phyloP scores from a whole-genome alignment of 2,329 filamentous ascomycete genomes.

The Periglandula ipomoeae region DNA sequence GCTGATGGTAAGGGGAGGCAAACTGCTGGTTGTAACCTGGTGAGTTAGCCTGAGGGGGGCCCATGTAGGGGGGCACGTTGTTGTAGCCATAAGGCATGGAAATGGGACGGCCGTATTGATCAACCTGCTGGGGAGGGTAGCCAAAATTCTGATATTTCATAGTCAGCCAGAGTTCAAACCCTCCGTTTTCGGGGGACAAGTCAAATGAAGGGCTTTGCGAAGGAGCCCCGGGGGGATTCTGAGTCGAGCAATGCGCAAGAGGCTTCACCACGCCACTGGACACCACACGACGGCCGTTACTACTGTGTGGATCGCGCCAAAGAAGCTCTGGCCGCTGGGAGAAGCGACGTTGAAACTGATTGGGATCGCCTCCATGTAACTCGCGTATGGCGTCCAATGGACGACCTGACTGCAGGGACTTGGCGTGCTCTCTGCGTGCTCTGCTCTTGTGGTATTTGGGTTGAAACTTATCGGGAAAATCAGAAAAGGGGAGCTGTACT shows the following conservation, averaged over 20 bases:
- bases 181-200: slow-evolving; percentile 58
- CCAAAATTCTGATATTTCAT: slow-evolving; percentile 56
- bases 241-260: slow-evolving; percentile 4
- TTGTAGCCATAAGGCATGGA: slow-evolving; percentile 34
- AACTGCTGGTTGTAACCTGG: slow-evolving; percentile 43
- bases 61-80: slow-evolving; percentile 42
- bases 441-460: slow-evolving; percentile 33
- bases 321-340: slow-evolving; percentile 36
- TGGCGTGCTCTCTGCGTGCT: slow-evolving; percentile 37
- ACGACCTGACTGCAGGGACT: slow-evolving; percentile 30
- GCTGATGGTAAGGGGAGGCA: slow-evolving; percentile 33
- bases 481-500: slow-evolving; percentile 43
- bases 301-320: slow-evolving; percentile 18
- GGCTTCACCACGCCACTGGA: slow-evolving; percentile 11
- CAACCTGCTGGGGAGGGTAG: slow-evolving; percentile 36
- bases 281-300: slow-evolving; percentile 12
- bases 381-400: slow-evolving; percentile 29
- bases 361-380: slow-evolving; percentile 22
- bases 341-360: slow-evolving; percentile 30
- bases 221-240: background rate
- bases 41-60: slow-evolving; percentile 33
- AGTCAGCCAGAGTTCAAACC: slow-evolving; percentile 68
- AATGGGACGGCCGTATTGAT: slow-evolving; percentile 29
- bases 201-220: slow-evolving; percentile 33
- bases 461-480: slow-evolving; percentile 23